phyloP scores from a whole-genome alignment of 2,329 filamentous ascomycete species.

The Metarhizium rileyi region DNA sequence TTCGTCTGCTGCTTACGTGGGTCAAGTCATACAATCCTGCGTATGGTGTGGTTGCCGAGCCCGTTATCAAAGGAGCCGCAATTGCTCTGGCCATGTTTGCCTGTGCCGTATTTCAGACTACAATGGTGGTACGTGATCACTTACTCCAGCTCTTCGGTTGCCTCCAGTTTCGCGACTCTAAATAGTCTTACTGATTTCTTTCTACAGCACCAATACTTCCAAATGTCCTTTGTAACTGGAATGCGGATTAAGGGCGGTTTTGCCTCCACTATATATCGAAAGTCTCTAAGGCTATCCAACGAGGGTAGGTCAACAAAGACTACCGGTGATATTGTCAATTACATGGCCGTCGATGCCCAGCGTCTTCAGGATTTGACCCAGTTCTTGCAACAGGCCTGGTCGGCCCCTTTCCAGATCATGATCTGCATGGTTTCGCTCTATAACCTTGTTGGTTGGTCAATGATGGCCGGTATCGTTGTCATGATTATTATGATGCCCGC shows the following conservation, averaged over 20 bases:
- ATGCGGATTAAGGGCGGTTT: constrained; percentile 94
- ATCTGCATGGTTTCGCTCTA: constrained; percentile 96
- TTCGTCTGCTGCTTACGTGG: constrained; percentile 75
- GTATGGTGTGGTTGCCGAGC: constrained; percentile 52
- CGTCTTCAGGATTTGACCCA: constrained; percentile 90
- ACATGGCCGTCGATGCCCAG: constrained; percentile 98
- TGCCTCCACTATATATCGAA: constrained; percentile 84
- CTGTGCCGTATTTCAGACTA: constrained; percentile 77
- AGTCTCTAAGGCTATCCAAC: constrained; percentile 82
- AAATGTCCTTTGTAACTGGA: constrained; percentile 84
- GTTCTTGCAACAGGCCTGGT: constrained; percentile 93
- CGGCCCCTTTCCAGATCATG: constrained; percentile 89
- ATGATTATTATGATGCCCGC: constrained; percentile 98
- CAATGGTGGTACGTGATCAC: constrained; percentile 48
- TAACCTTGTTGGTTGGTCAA: constrained; percentile 86
- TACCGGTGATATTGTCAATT: constrained; percentile 97
- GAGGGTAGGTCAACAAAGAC: constrained; percentile 83
- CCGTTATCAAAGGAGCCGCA: constrained; percentile 71
- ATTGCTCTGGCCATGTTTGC: constrained; percentile 90
- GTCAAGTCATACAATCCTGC: constrained; percentile 62
- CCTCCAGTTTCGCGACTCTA: background rate
- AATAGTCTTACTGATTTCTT: constrained; percentile 12
- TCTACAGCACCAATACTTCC: constrained; percentile 83
- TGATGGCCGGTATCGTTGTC: constrained; percentile 87
- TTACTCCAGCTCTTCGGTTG: background rate